Base-by-base conservation (phyloP, 2,329 filamentous ascomycete species). In the Myriangium duriaei region DNA sequence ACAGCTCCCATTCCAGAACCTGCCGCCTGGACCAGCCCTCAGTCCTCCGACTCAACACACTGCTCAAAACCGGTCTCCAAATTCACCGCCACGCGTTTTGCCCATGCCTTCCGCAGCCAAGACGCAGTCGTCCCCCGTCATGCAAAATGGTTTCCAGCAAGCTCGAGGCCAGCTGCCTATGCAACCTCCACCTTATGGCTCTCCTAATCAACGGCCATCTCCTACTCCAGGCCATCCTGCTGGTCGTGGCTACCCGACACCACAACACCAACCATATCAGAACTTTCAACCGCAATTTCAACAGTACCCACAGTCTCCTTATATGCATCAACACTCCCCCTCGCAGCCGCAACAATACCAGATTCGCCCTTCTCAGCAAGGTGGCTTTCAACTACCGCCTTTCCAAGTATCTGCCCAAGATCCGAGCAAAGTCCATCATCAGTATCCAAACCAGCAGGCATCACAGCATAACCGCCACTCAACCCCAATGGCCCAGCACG, bases 381-480 rank as follows among this genome's bases (percentile, higher is more conserved):
- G 63, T 34, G 64, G 63, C 11, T 59, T 62, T 42, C 64, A 66
- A 58, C 53, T 67, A 24, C 62, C 63, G 32, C 63, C 64, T 4
- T 68, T 67, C 46, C 61, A 64, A 39, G 60, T 66, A 10, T 52
- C 56, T n/a, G 57, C 59, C 6, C 63, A 67, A 42, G 61, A 62
- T 34, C 60, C 59, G 4, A 59, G 51, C 33, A 53, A 52, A 43
- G 51, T 54, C 9, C 55, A 58, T 39, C 57, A 58, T 14, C 57
- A 55, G 30, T 43, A 53, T 21, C 13, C 30, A 11, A 24, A 29
- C 24, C 40, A 45, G 18, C 37, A 42, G 11, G 10, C 19, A 45
- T 7, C 45, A 49, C 48, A 49, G 30, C 52, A 53, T 16, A 46
- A 54, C 3, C 38, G 41, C 13, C 36, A 40, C 14, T 34, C 43